Conservation (phyloP, 2,329 filamentous ascomycete species). For the Metarhizium anisopliae region DNA sequence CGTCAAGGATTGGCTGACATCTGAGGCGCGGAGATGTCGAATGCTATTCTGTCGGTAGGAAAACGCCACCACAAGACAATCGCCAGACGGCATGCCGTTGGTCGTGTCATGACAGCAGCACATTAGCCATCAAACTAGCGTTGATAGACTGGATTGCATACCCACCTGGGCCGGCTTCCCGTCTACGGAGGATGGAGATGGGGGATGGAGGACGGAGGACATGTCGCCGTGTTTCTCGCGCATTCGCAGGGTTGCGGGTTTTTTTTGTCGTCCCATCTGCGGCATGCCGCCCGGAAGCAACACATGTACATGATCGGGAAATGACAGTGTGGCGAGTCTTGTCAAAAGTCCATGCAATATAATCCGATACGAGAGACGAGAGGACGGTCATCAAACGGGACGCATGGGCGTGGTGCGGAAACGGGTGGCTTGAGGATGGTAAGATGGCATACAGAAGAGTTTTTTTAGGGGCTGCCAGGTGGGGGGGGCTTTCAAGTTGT, state of each 20-base stretch:
- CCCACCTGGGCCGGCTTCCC: neutral
- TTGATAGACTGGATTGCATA: neutral
- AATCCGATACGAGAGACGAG: neutral
- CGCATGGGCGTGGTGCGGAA: neutral
- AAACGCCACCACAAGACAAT: constrained; percentile 4
- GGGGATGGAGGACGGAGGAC: neutral
- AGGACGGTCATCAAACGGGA: neutral
- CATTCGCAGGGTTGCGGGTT: neutral
- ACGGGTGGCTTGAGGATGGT: neutral
- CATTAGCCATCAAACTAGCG: neutral
- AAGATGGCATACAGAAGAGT: neutral
- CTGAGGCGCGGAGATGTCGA: neutral
- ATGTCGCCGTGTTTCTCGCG: neutral
- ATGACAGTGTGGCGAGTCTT: neutral
- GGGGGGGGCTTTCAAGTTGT: no score
- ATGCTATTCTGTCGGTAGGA: neutral
- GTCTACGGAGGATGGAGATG: neutral
- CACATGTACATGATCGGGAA: neutral
- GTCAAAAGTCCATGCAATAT: neutral
- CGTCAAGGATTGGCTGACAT: constrained; percentile 1
- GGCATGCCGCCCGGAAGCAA: neutral
- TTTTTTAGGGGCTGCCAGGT: neutral
- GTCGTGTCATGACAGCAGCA: neutral
- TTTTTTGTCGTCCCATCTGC: neutral
- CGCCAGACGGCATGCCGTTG: constrained; percentile 1